A percentile compares a stretch with the other conserved stretches of the same genome.
phyloP scores from a whole-genome alignment of 1,139 yeast genomes.

The Pneumocystis sp. region DNA sequence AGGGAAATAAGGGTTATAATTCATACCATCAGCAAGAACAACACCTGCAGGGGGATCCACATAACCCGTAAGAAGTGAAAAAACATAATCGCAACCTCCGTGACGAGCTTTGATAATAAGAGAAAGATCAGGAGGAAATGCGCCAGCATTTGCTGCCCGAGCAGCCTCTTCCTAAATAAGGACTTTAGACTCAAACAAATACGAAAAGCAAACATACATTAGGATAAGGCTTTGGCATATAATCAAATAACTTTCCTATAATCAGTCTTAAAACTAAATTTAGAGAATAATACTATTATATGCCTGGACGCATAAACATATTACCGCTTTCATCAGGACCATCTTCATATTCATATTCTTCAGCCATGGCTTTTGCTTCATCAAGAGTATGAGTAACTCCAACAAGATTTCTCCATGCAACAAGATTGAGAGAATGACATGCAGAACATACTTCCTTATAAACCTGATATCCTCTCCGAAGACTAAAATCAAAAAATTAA shows the following conservation, averaged over 20 bases:
- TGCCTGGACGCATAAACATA: constrained; percentile 86
- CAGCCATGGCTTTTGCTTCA: constrained; percentile 90
- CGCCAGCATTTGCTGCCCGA: constrained; percentile 98
- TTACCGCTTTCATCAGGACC: constrained; percentile 99
- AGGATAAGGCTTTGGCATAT: constrained; percentile 87
- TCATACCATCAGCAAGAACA: constrained; percentile 75
- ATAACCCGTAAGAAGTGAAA: constrained; percentile 90
- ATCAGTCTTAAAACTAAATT: neutral
- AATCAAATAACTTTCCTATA: constrained; percentile 74
- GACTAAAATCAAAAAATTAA: constrained; percentile 6
- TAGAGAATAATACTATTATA: neutral
- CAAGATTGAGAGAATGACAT: constrained; percentile 91
- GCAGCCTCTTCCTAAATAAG: constrained; percentile 69
- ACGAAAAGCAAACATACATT: constrained; percentile 26
- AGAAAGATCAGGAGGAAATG: constrained; percentile 95
- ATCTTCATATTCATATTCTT: constrained; percentile 93
- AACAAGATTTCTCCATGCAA: constrained; percentile 93
- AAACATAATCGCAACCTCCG: constrained; percentile 93
- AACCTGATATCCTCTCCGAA: constrained; percentile 98
- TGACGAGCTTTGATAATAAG: constrained; percentile 98
- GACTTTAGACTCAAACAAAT: neutral
- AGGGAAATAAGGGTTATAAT: constrained; percentile 99
- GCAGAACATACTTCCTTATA: constrained; percentile 98
- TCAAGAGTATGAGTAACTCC: constrained; percentile 88
- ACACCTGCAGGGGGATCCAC: constrained; percentile 99